A percentile compares a stretch with the other conserved stretches of the same genome.
phyloP scores from a whole-genome alignment of 2,329 filamentous ascomycete species.

The Ophiostoma triangulosporum region DNA sequence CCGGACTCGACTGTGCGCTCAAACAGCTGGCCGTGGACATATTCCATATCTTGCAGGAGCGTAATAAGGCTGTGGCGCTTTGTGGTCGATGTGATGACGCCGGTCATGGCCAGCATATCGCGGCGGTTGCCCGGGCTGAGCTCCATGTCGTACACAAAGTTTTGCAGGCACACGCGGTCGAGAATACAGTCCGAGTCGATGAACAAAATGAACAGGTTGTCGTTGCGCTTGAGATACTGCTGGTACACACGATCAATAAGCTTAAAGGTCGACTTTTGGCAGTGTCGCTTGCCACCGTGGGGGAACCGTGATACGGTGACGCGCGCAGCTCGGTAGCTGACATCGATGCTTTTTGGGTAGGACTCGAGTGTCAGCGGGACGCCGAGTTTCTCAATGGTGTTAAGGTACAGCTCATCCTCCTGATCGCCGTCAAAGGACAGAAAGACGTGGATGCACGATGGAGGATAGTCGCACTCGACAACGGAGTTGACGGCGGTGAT shows the following conservation, averaged over 20 bases:
- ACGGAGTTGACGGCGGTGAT: conserved; percentile 82
- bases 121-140: conserved; percentile 81
- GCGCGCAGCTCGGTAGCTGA: conserved; percentile 67
- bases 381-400: conserved; percentile 72
- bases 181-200: conserved; percentile 96
- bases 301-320: conserved; percentile 86
- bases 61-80: conserved; percentile 81
- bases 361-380: conserved; percentile 62
- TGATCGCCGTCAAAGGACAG: conserved; percentile 87
- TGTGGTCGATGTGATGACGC: conserved; percentile 90
- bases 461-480: conserved; percentile 85
- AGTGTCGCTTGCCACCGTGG: conserved; percentile 86
- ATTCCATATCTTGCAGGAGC: conserved; percentile 93
- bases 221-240: conserved; percentile 72
- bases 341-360: conserved; percentile 83
- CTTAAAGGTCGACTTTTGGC: conserved; percentile 84
- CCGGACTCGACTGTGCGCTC: conserved; percentile 91
- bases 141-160: conserved; percentile 98
- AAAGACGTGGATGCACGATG: conserved; percentile 86
- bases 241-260: conserved; percentile 88
- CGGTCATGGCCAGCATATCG: conserved; percentile 95
- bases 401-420: conserved; percentile 78
- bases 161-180: conserved; percentile 82
- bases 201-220: conserved; percentile 90
- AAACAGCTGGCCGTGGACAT: conserved; percentile 91